Percentiles rank a stretch among this genome's conserved stretches.
phyloP scores from a whole-genome alignment of 2,329 filamentous ascomycete species.

The Fusarium abutilonis region DNA sequence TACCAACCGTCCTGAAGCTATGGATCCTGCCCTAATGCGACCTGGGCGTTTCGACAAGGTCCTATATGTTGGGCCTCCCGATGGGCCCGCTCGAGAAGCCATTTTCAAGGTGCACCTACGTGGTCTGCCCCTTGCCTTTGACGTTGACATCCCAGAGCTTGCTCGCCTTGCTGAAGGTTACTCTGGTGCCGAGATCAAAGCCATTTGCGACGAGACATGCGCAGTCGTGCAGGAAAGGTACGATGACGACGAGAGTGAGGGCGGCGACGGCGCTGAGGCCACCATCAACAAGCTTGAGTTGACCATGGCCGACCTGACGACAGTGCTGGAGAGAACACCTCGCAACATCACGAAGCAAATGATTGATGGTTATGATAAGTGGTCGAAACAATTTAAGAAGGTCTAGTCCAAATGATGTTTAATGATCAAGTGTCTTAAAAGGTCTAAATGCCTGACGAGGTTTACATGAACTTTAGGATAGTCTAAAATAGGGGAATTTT shows the following conservation, averaged over 20 bases:
- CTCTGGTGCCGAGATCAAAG: constrained; percentile 83
- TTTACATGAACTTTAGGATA: no score
- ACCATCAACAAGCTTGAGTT: constrained; percentile 49
- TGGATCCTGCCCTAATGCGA: constrained; percentile 86
- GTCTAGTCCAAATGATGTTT: constrained; percentile 8
- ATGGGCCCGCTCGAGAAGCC: constrained; percentile 75
- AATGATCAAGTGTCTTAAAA: no score
- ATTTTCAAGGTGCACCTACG: constrained; percentile 77
- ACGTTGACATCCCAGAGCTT: constrained; percentile 73
- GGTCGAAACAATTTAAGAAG: constrained; percentile 56
- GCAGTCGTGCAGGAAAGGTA: constrained; percentile 54
- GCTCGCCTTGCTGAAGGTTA: constrained; percentile 76
- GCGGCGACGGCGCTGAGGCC: constrained; percentile 43
- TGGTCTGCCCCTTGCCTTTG: constrained; percentile 66
- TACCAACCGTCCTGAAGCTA: constrained; percentile 86
- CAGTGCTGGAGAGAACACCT: constrained; percentile 58
- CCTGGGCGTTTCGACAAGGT: constrained; percentile 86
- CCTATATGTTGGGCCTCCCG: constrained; percentile 86
- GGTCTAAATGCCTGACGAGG: no score
- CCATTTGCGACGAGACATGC: constrained; percentile 60
- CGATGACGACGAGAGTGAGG: constrained; percentile 41
- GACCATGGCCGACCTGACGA: constrained; percentile 56
- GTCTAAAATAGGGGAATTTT: no score
- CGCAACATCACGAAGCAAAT: constrained; percentile 69
- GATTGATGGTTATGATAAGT: constrained; percentile 67